These are phyloP conservation scores for Helianthus annuus DNA, from an alignment of 129 eudicot genomes.

Conservation along the genomic window HanXRQr2.0-SUNRISE NC_035437.2:145713018-145713517, in stretches of 20 bases:
- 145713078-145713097: no score
- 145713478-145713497: background rate
- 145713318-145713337: background rate
- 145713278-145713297: background rate
- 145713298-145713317: slow-evolving; percentile 4
- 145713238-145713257: slow-evolving; percentile 10
- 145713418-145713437: background rate
- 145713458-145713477: background rate
- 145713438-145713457: slow-evolving; percentile 9
- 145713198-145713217: slow-evolving; percentile 34
- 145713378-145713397: slow-evolving; percentile 3
- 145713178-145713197: slow-evolving; percentile 30
- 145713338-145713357: background rate
- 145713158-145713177: slow-evolving; percentile 9
- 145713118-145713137: background rate
- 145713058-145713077: no score
- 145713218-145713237: slow-evolving; percentile 22
- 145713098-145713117: background rate
- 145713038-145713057: no score
- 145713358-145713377: slow-evolving; percentile 13
- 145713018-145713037: no score
- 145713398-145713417: background rate
- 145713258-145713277: background rate
- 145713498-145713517: background rate
- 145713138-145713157: background rate